phyloP scores from a whole-genome alignment of 2,329 filamentous ascomycete species.

The Westerdykella sp. region DNA sequence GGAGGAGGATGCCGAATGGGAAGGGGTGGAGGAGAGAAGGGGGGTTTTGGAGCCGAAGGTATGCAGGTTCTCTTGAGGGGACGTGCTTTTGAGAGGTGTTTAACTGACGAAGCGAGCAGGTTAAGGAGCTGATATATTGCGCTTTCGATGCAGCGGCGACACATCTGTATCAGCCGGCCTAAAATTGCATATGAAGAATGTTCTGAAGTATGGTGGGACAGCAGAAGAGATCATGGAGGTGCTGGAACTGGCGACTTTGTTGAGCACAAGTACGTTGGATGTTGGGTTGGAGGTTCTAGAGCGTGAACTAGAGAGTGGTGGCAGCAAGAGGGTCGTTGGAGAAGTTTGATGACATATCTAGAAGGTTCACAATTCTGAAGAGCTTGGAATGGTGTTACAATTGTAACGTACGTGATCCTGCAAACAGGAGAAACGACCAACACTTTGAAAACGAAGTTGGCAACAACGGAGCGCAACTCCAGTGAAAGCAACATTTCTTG shows the following conservation, averaged over 20 bases:
- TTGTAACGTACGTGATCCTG: no score
- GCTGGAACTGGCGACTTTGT: conserved; percentile 39
- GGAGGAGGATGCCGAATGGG: conserved; percentile 11
- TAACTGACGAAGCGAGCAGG: conserved; percentile 4
- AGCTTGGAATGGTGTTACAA: no score
- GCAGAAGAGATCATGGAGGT: conserved; percentile 46
- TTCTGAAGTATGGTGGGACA: conserved; percentile 42
- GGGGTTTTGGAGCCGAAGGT: conserved; percentile 42
- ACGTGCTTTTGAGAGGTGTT: neutral
- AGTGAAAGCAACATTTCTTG: no score
- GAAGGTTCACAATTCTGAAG: no score
- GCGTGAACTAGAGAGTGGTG: conserved; percentile 12
- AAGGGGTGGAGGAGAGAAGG: conserved; percentile 3
- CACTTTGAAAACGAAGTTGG: no score
- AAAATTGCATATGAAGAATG: conserved; percentile 47
- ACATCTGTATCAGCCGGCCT: conserved; percentile 45
- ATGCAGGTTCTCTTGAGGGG: neutral
- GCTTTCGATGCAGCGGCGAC: conserved; percentile 46
- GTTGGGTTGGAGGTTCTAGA: conserved; percentile 21
- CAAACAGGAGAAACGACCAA: no score
- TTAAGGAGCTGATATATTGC: conserved; percentile 46
- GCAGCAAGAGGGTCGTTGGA: neutral
- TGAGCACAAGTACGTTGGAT: conserved; percentile 29
- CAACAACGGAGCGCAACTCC: no score
- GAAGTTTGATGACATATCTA: no score